Conservation (phyloP, 805 yeast genomes). For the Zygosaccharomyces kombuchaensis region DNA sequence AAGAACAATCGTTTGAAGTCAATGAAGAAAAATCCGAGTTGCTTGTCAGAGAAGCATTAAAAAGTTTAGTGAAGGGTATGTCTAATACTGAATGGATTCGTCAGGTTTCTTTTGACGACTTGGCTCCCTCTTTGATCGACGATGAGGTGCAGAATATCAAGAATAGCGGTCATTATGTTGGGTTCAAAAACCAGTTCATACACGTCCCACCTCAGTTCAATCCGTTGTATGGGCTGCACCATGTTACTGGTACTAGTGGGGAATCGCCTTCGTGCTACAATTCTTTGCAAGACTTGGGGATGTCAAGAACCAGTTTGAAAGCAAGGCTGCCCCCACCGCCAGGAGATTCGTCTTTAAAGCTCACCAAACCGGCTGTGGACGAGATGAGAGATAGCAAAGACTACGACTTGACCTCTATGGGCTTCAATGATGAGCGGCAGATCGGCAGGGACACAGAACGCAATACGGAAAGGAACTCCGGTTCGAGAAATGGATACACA, state of each 20-base stretch:
- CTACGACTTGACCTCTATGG: constrained; percentile 25
- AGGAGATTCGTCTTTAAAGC: constrained; percentile 16
- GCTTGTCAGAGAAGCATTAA: background rate
- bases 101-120: constrained; percentile 34
- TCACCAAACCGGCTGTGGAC: constrained; percentile 12
- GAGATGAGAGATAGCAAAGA: constrained; percentile 15
- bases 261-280: constrained; percentile 1
- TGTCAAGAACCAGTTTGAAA: background rate
- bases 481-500: constrained; percentile 29
- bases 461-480: constrained; percentile 33
- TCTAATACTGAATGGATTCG: constrained; percentile 16
- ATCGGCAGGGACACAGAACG: constrained; percentile 22
- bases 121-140: constrained; percentile 29
- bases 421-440: constrained; percentile 18
- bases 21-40: background rate
- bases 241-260: background rate
- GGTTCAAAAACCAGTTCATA: constrained; percentile 24
- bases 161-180: constrained; percentile 18
- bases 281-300: constrained; percentile 1
- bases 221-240: constrained; percentile 16
- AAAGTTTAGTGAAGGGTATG: background rate
- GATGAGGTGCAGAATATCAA: constrained; percentile 26
- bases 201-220: constrained; percentile 34
- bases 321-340: constrained; percentile 30
- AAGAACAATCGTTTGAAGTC: background rate